Evolutionary conservation across 768 basidiomycete species (phyloP).

Genomic region (Russula griseocarnosa): DNA sequence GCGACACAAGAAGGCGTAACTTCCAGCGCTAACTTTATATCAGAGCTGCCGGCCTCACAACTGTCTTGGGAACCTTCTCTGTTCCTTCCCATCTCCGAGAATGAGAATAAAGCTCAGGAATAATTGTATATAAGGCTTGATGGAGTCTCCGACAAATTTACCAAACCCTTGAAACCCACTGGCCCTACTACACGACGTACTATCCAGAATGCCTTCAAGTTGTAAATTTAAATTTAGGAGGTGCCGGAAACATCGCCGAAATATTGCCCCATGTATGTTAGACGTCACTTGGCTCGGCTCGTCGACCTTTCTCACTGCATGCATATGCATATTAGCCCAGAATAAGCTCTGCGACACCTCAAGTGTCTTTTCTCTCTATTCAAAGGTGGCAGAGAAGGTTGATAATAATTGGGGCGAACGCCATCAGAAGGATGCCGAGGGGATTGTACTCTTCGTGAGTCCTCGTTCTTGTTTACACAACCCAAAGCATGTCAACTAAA

Average conservation of each 20-base stretch:
- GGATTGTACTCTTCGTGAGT: constrained; percentile 4
- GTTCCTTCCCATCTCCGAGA: too few species aligned
- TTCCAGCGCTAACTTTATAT: too few species aligned
- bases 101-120: too few species aligned
- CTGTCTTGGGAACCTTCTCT: too few species aligned
- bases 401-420: neutral
- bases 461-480: neutral
- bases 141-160: too few species aligned
- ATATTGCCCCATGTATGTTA: neutral
- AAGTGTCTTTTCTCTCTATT: constrained; percentile 3
- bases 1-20: too few species aligned
- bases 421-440: neutral
- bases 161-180: neutral
- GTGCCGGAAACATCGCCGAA: neutral
- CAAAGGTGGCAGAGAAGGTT: neutral
- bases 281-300: neutral
- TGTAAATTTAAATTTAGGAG: too few species aligned
- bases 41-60: too few species aligned
- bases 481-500: neutral
- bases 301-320: neutral
- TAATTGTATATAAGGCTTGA: too few species aligned
- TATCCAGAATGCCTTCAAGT: neutral
- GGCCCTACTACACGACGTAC: neutral
- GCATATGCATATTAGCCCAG: neutral
- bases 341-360: neutral